Base-by-base conservation (phyloP, 1,284 basidiomycete genomes). In the Ceratorhiza oryzae-sativae region DNA sequence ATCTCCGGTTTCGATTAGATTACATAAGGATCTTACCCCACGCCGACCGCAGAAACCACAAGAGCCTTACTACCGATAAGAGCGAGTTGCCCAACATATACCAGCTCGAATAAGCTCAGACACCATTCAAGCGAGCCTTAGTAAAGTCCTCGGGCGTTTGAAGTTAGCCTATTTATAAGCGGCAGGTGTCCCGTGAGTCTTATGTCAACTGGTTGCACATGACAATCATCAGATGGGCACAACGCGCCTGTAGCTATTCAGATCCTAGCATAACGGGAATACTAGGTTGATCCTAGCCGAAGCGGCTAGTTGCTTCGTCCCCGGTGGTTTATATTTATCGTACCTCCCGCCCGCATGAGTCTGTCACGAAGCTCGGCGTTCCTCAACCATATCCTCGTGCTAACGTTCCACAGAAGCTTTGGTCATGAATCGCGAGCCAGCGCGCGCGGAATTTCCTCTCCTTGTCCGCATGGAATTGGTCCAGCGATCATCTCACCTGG, bases 291-390 rank as follows among this genome's bases (percentile, higher is more conserved):
- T 48, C 18, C 12, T 48, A 51, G 23, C 48, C 48, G 48, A 6
- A 2, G 5, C 48, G 48, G 48, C 18, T 51, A 51, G 23, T 8
- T 9, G 6, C 48, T 51, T 51, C 48, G 48, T n/a, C 48, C 20
- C 6, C 48, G 48, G 48, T 23, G 48, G 48, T 51, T 9, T 51
- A 25, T 51, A 51, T 51, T 51, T 51, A 51, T 51, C 20, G 48
- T n/a, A 30, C 48, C 48, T 51, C 3, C 48, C 48, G 23, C 15
- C 48, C 48, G 48, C 48, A 27, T 51, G 48, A 3, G 5, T 3
- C 48, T 51, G 48, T 51, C 48, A 51, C 20, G 20, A 51, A 51
- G 20, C 48, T 51, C 20, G 23, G 4, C 20, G 15, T 8, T 51
- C 23, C 9, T 48, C 10, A 5, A 23, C 6, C 5, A 23, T 25